phyloP scores from a whole-genome alignment of 805 yeast species.

The Suhomyces kilbournensis region DNA sequence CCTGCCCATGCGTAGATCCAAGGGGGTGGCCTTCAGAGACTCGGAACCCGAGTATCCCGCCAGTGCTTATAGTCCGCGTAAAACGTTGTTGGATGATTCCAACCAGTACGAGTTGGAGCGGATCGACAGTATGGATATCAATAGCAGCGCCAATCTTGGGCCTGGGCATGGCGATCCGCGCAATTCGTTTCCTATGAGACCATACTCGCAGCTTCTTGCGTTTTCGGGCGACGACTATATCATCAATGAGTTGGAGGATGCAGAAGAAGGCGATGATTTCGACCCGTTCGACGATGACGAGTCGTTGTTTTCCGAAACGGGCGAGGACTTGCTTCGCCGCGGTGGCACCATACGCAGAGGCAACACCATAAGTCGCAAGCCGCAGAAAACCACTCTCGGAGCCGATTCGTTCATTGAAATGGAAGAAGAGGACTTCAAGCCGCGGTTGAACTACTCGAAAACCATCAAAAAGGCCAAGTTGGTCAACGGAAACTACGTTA shows the following conservation, averaged over 20 bases:
- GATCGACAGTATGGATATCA: conserved; percentile 14
- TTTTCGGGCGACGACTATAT: conserved; percentile 38
- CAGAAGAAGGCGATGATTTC: conserved; percentile 30
- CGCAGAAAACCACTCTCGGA: conserved; percentile 2
- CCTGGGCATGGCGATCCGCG: neutral
- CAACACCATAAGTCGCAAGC: conserved; percentile 14
- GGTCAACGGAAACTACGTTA: conserved; percentile 49
- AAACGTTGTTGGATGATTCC: conserved; percentile 13
- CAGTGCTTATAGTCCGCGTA: conserved; percentile 25
- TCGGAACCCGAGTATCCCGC: conserved; percentile 31
- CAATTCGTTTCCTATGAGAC: conserved; percentile 16
- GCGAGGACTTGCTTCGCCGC: conserved; percentile 34
- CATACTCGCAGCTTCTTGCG: conserved; percentile 20
- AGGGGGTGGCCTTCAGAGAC: conserved; percentile 31
- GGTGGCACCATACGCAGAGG: conserved; percentile 28
- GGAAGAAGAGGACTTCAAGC: conserved; percentile 39
- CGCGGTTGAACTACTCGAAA: conserved; percentile 39
- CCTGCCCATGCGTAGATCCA: conserved; percentile 12
- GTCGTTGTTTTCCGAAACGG: conserved; percentile 40
- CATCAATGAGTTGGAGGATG: conserved; percentile 40
- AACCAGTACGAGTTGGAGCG: conserved; percentile 20
- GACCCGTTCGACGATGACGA: conserved; percentile 47
- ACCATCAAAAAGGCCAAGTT: conserved; percentile 48
- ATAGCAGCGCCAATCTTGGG: neutral
- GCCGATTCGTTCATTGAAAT: conserved; percentile 12